These are phyloP conservation scores for Gonium pectorale DNA, from an alignment of 139 green algal genomes.

Conservation along the genomic window DNA sequence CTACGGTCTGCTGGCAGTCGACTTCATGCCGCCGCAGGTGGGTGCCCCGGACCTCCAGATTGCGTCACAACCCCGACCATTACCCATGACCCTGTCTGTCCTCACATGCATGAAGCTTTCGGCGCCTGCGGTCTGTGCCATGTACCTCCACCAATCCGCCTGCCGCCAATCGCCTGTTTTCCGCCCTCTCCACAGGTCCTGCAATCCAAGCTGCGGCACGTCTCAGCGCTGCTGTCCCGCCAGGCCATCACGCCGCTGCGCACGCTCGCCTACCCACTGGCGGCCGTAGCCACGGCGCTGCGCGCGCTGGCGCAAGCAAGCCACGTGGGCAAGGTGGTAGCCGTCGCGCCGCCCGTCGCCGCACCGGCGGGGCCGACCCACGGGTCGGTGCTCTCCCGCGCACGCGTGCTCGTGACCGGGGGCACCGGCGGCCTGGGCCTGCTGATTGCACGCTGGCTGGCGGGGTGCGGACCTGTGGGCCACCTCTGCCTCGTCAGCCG, in stretches of 20 bases:
- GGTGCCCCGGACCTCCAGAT: too few relatives aligned
- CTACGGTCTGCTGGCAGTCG: slow-evolving; percentile 85
- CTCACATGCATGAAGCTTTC: too few relatives aligned
- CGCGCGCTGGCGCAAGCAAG: slow-evolving; percentile 70
- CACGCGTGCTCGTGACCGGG: slow-evolving; percentile 64
- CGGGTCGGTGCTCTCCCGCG: slow-evolving; percentile 20
- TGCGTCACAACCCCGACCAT: too few relatives aligned
- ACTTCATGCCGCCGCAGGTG: slow-evolving; percentile 82
- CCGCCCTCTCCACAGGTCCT: slow-evolving; percentile 61
- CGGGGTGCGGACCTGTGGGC: slow-evolving; percentile 33
- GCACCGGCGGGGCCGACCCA: neutral
- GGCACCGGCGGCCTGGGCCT: slow-evolving; percentile 71
- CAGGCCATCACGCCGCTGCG: slow-evolving; percentile 55
- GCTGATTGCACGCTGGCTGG: slow-evolving; percentile 67
- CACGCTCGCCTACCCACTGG: slow-evolving; percentile 56
- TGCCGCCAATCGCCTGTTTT: too few relatives aligned
- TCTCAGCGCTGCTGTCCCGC: slow-evolving; percentile 45
- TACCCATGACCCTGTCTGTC: too few relatives aligned
- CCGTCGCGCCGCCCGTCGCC: neutral
- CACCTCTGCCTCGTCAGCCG: slow-evolving; percentile 51
- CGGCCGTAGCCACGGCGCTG: slow-evolving; percentile 62
- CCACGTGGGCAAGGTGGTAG: slow-evolving; percentile 76
- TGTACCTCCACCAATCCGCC: too few relatives aligned
- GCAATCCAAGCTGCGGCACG: slow-evolving; percentile 44
- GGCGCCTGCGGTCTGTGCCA: too few relatives aligned